These are phyloP conservation scores for Cladosporium sp. DNA, from an alignment of 2,329 filamentous ascomycete species.

Conservation along the genomic window DNA sequence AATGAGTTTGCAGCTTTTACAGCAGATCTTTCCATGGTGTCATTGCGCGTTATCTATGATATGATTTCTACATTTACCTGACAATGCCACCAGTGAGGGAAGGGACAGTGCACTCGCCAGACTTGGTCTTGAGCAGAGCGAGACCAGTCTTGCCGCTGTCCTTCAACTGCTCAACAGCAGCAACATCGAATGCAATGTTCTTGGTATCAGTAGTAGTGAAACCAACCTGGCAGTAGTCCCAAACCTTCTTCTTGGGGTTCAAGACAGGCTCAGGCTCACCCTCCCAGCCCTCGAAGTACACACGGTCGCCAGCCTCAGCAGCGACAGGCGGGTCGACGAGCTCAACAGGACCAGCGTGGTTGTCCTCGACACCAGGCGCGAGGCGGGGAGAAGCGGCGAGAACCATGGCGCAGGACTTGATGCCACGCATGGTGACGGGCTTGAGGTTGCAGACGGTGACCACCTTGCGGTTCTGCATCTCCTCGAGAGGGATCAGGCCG, in stretches of 20 bases:
- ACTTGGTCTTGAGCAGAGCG: constrained; percentile 68
- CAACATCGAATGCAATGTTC: constrained; percentile 83
- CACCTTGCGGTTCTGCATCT: constrained; percentile 96
- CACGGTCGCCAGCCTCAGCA: constrained; percentile 75
- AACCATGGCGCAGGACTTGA: constrained; percentile 82
- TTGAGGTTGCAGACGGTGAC: constrained; percentile 97
- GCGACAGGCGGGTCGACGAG: constrained; percentile 78
- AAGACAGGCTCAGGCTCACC: constrained; percentile 88
- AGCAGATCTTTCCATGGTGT: not conserved
- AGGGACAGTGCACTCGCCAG: constrained; percentile 78
- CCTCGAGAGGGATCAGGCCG: constrained; percentile 83
- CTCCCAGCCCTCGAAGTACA: constrained; percentile 92
- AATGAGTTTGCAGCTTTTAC: not conserved
- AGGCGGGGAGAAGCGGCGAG: constrained; percentile 84
- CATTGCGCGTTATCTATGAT: constrained; percentile 10
- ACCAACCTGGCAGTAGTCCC: constrained; percentile 93
- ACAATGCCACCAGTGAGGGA: constrained; percentile 76
- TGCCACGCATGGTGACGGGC: constrained; percentile 96
- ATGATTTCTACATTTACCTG: constrained; percentile 52
- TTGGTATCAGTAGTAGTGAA: constrained; percentile 82
- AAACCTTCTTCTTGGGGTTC: constrained; percentile 99
- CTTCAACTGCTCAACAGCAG: constrained; percentile 69
- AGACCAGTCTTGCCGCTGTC: constrained; percentile 54
- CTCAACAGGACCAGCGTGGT: constrained; percentile 88
- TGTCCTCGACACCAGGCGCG: constrained; percentile 75